A percentile compares a stretch with the other conserved stretches of the same genome.
Conservation (phyloP, 2,329 filamentous ascomycete species). For the Chrysosphaeria jannelii region DNA sequence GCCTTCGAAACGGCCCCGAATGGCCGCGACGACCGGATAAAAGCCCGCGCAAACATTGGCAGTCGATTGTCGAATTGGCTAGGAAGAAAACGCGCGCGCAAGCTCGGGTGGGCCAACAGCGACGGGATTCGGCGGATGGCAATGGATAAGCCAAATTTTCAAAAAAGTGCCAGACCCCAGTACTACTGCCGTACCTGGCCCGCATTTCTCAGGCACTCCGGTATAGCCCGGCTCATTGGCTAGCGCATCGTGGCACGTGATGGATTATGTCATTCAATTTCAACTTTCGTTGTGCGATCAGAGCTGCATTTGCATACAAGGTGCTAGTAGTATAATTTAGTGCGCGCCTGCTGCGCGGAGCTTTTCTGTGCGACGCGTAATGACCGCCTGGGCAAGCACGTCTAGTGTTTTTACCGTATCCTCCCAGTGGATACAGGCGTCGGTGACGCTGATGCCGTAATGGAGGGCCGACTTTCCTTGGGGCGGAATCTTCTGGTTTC, state of each 20-base stretch:
- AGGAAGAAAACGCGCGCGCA: conserved; percentile 4
- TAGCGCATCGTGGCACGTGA: too few relatives aligned
- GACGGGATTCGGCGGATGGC: neutral
- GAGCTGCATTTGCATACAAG: too few relatives aligned
- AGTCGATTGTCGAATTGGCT: conserved; percentile 6
- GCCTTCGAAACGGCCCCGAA: conserved; percentile 25
- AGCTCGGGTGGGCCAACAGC: neutral
- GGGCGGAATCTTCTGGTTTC: conserved; percentile 69
- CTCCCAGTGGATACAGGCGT: conserved; percentile 88
- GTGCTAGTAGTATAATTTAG: too few relatives aligned
- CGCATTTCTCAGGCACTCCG: too few relatives aligned
- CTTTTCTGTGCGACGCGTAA: conserved; percentile 6
- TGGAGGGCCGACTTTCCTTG: conserved; percentile 65
- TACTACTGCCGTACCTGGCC: too few relatives aligned
- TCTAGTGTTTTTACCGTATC: conserved; percentile 59
- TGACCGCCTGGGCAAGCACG: conserved; percentile 49
- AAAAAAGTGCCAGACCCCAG: too few relatives aligned
- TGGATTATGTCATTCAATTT: too few relatives aligned
- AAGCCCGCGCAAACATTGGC: conserved; percentile 88
- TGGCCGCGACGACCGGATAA: conserved; percentile 65
- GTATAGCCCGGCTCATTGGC: conserved; percentile 7
- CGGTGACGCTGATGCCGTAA: conserved; percentile 89
- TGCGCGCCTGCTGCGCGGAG: conserved; percentile 14
- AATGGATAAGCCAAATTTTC: conserved; percentile 3
- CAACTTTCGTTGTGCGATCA: too few relatives aligned